Percentiles rank a stretch among this genome's conserved stretches.
Conservation (phyloP, 768 basidiomycete species). For the Lentinula edodes region DNA sequence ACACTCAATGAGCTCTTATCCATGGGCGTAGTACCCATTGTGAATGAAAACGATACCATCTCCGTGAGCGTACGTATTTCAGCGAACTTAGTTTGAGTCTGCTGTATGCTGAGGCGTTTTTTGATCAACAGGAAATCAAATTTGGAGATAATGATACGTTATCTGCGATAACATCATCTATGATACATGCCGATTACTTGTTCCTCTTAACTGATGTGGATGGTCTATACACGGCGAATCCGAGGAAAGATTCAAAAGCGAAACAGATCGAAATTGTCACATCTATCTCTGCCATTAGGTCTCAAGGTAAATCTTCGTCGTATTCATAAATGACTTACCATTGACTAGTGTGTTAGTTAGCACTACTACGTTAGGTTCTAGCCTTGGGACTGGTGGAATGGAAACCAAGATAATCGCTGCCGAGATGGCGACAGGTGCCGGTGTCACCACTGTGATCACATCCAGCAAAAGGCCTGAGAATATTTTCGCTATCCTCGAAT, state of each 20-base stretch:
- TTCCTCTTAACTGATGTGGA: conserved; percentile 97
- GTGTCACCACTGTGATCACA: conserved; percentile 87
- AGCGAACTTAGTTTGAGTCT: not conserved
- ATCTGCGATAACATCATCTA: conserved; percentile 94
- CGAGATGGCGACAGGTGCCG: conserved; percentile 93
- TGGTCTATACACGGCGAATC: conserved; percentile 92
- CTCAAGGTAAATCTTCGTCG: conserved; percentile 51
- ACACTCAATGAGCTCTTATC: conserved; percentile 87
- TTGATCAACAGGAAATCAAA: conserved; percentile 84
- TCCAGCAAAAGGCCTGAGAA: conserved; percentile 74
- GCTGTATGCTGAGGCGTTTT: not conserved
- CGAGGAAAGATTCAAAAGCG: conserved; percentile 82
- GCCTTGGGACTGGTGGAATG: conserved; percentile 97
- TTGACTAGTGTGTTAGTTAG: conserved; percentile 53
- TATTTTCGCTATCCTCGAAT: conserved; percentile 80
- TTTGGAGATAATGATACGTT: conserved; percentile 99
- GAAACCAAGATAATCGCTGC: conserved; percentile 98
- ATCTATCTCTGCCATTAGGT: conserved; percentile 76
- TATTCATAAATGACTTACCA: not conserved
- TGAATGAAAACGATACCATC: conserved; percentile 98
- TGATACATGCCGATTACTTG: conserved; percentile 97
- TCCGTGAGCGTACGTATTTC: conserved; percentile 80
- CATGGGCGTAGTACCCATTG: conserved; percentile 96
- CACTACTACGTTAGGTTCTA: conserved; percentile 87
- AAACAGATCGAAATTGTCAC: conserved; percentile 76